Percentiles rank a stretch among this genome's conserved stretches.
These are phyloP conservation scores for Neurospora tetraspora DNA, from an alignment of 495 filamentous ascomycete genomes.

Conservation along the genomic window DNA sequence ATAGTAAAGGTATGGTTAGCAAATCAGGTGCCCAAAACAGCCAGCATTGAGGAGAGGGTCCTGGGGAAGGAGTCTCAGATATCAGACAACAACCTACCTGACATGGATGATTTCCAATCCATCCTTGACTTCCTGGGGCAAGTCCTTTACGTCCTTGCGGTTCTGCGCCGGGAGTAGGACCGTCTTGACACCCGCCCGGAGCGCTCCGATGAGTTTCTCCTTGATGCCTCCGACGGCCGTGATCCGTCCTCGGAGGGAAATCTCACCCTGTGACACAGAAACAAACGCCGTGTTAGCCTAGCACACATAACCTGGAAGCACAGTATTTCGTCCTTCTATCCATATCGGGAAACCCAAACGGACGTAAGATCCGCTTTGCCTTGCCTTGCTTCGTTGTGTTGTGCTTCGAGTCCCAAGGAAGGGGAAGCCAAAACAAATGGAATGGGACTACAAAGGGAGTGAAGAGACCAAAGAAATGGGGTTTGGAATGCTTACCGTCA, in stretches of 20 bases:
- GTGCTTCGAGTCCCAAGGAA: background rate
- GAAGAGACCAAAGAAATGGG: background rate
- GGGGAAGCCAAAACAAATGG: background rate
- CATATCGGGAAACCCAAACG: background rate
- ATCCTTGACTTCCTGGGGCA: conserved; percentile 81
- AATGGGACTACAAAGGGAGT: background rate
- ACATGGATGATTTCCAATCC: conserved; percentile 86
- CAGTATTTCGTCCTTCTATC: background rate
- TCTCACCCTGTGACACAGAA: conserved; percentile 51
- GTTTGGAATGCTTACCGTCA: conserved; percentile 51
- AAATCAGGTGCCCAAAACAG: background rate
- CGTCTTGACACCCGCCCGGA: conserved; percentile 88
- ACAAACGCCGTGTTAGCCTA: conserved; percentile 18
- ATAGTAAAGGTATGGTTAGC: background rate
- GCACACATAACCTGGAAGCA: background rate
- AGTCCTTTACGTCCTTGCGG: conserved; percentile 84
- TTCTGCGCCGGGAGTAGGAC: conserved; percentile 85
- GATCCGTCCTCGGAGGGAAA: conserved; percentile 79
- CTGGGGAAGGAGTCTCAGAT: background rate
- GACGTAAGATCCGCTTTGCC: background rate
- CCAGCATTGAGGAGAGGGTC: conserved; percentile 3
- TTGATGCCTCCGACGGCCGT: conserved; percentile 91
- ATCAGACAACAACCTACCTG: conserved; percentile 43
- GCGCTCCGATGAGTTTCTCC: conserved; percentile 94
- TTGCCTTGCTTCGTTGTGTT: background rate